Conservation (phyloP, 371 early-diverging fungal species). For the Encephalitozoon intestinalis region DNA sequence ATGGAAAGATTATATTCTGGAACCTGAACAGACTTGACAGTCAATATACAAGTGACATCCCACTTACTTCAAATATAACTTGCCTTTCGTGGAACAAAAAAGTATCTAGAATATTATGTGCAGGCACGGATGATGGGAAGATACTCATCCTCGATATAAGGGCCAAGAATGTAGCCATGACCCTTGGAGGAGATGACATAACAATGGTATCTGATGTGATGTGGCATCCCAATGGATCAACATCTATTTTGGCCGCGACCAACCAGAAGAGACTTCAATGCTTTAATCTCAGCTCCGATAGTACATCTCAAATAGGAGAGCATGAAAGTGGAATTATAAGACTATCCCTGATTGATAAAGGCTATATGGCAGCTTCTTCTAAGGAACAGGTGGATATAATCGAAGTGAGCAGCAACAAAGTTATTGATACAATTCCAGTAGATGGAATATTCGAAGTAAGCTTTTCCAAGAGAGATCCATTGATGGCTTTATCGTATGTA, state of each 20-base stretch:
- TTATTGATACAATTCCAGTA: neutral
- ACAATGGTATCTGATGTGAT: conserved; percentile 12
- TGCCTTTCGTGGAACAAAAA: conserved; percentile 57
- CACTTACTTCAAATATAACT: conserved; percentile 41
- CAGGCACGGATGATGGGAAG: conserved; percentile 52
- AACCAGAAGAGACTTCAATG: conserved; percentile 2
- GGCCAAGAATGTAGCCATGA: conserved; percentile 55
- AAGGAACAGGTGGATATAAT: conserved; percentile 8
- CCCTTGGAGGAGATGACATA: conserved; percentile 36
- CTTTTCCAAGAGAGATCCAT: conserved; percentile 32
- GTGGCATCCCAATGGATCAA: conserved; percentile 32
- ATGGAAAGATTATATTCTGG: conserved; percentile 56
- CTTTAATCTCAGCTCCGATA: conserved; percentile 34
- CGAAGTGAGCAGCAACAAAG: neutral
- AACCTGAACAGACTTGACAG: conserved; percentile 53
- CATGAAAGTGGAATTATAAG: neutral
- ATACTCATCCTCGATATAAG: conserved; percentile 57
- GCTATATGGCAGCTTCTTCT: conserved; percentile 2
- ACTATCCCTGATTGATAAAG: neutral
- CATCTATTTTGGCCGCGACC: conserved; percentile 35
- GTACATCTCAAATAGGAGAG: conserved; percentile 1
- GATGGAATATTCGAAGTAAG: conserved; percentile 6
- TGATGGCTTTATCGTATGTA: conserved; percentile 1
- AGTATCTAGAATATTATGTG: conserved; percentile 54
- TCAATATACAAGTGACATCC: conserved; percentile 56